Evolutionary conservation across 257 asterid genomes (phyloP).

Genomic region (Ocimum tenuiflorum): DNA sequence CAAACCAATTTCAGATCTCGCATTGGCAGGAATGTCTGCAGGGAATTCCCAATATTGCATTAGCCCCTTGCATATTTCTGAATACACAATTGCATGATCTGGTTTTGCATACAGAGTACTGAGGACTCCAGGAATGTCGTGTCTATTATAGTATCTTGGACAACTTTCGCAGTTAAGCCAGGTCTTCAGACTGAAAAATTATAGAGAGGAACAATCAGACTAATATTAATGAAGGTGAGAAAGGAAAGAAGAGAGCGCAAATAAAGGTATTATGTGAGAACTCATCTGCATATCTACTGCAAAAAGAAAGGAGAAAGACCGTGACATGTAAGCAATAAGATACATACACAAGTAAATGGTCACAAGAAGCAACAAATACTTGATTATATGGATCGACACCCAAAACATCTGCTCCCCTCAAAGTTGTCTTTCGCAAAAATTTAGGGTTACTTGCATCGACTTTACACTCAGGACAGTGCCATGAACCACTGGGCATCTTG

Average conservation of each 20-base stretch:
- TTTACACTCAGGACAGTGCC: slow-evolving; percentile 87
- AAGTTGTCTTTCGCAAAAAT: slow-evolving; percentile 35
- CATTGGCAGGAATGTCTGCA: slow-evolving; percentile 21
- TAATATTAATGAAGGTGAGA: slow-evolving; percentile 16
- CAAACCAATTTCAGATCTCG: slow-evolving; percentile 27
- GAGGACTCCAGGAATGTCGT: slow-evolving; percentile 51
- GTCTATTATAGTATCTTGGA: slow-evolving; percentile 49
- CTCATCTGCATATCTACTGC: slow-evolving; percentile 9
- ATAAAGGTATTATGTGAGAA: background rate
- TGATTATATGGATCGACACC: slow-evolving; percentile 60
- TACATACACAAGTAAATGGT: slow-evolving; percentile 80
- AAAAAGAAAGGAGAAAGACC: slow-evolving; percentile 3
- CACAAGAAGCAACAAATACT: slow-evolving; percentile 60
- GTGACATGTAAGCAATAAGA: slow-evolving; percentile 12
- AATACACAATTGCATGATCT: slow-evolving; percentile 38
- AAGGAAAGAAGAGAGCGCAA: background rate
- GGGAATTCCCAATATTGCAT: slow-evolving; percentile 58
- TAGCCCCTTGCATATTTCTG: slow-evolving; percentile 62
- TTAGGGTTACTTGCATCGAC: slow-evolving; percentile 48
- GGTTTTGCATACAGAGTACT: slow-evolving; percentile 35
- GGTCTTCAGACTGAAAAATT: slow-evolving; percentile 48
- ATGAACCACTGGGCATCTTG: slow-evolving; percentile 62
- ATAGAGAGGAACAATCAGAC: slow-evolving; percentile 9
- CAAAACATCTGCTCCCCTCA: slow-evolving; percentile 55
- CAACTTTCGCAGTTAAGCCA: slow-evolving; percentile 33